Base-by-base conservation (phyloP, 1,284 basidiomycete genomes). In the Cryptococcus sp. region DNA sequence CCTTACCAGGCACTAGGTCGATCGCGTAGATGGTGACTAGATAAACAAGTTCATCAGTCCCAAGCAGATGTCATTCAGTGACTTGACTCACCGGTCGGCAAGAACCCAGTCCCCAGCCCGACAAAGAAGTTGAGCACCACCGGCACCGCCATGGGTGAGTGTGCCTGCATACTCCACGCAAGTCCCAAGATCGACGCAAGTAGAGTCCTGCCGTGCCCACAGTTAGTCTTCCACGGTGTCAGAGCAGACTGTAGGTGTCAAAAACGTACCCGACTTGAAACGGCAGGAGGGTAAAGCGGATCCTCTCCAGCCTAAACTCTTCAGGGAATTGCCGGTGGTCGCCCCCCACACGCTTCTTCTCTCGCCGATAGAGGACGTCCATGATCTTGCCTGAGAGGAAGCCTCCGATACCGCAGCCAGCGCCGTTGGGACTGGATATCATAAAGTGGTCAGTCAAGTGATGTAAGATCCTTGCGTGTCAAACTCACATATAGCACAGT, bases 91-190 rank as follows among this genome's bases (percentile, higher is more conserved):
- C 64, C 52, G n/a, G 62, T 63, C 8, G 68, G 65, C 18, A 67
- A 55, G 45, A 63, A 65, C 3, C 67, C 63, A 1, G 55, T 60
- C 6, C 67, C 64, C 12, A 67, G 28, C 11, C 69, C 69, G 23
- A 64, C 62, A 51, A 68, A 61, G 53, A 73, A 70, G 49, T 64
- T 68, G 37, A 70, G 55, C 4, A 74, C 59, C 51, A 76, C 60
- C 1, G 71, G 67, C 1, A 67, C 72, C 4, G 71, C 63, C 12
- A 76, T 56, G 46, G 65, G 64, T 6, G 67, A 63, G 33, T 60
- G 50, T 0, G 62, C 57, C 28, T 64, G 37, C 50, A 73, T 55
- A 15, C 63, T 57, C 71, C 71, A 76, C 3, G 70, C 73, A 13
- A 72, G 51, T 4, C 61, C 66, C 11, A 73, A 51, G 7, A 59